These are phyloP conservation scores for Aciculosporium take DNA, from an alignment of 2,329 filamentous ascomycete genomes.

Conservation along the genomic window DNA sequence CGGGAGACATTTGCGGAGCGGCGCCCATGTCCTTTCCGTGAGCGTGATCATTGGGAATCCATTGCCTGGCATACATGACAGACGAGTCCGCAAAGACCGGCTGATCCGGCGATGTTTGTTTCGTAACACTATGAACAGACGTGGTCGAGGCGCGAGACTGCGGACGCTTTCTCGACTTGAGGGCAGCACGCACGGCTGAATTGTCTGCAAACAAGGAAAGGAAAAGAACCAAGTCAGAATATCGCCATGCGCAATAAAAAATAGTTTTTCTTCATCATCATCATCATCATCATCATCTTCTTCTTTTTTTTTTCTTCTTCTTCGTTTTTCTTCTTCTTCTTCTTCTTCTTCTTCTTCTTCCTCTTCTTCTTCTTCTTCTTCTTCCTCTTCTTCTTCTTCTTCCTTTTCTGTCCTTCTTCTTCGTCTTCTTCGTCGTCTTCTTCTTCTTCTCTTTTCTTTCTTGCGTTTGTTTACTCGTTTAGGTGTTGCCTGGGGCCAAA, in stretches of 20 bases:
- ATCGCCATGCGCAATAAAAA: conserved; percentile 2
- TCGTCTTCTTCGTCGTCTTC: too few relatives aligned
- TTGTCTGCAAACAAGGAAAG: conserved; percentile 12
- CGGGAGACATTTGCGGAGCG: conserved; percentile 35
- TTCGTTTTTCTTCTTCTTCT: too few relatives aligned
- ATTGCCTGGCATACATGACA: conserved; percentile 34
- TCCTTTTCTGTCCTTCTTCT: too few relatives aligned
- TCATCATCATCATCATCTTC: too few relatives aligned
- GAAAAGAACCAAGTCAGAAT: conserved; percentile 4
- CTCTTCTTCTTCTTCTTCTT: too few relatives aligned
- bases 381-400: too few relatives aligned
- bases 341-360: too few relatives aligned
- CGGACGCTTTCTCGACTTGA: conserved; percentile 34
- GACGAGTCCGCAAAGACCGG: conserved; percentile 27
- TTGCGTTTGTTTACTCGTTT: conserved; percentile 4
- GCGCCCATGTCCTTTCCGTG: conserved; percentile 30
- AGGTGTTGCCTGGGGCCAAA: conserved; percentile 2
- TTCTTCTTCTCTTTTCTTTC: too few relatives aligned
- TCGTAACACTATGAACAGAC: conserved; percentile 39
- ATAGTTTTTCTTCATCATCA: too few relatives aligned
- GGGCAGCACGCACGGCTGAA: conserved; percentile 17
- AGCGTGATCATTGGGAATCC: conserved; percentile 31
- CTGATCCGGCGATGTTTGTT: conserved; percentile 38
- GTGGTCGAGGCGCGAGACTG: conserved; percentile 42
- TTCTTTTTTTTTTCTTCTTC: too few relatives aligned